Base-by-base conservation (phyloP, 2,329 filamentous ascomycete genomes). In the Raffaelea arxii region DNA sequence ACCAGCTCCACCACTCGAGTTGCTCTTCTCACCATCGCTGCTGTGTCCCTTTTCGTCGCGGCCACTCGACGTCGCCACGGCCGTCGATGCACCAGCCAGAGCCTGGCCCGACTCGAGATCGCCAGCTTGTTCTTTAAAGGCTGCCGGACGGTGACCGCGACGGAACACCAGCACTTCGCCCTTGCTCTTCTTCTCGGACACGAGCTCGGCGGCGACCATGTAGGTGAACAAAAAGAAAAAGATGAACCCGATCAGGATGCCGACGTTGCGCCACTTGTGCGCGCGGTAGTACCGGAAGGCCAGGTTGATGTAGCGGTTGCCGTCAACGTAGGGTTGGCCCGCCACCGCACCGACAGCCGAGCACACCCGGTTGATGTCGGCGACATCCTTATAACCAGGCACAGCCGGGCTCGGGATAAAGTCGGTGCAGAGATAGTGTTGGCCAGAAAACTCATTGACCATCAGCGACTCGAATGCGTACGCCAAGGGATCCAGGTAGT, bases 401-500 rank as follows among this genome's bases (percentile, higher is more conserved):
- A 68, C 30, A 7, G 4, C 21, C 0, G 55, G 42, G 43, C 51
- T 62, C 1, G 75, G 75, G 3, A 76, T 65, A 44, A 62, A 72
- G 24, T 62, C 49, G 18, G 61, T 63, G 56, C 75, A 78, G 1
- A 45, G 42, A 59, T 83, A 91, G 0, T 76, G 52, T 10, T 81
- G 76, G 49, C 69, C 65, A 55, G 80, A 66, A 58, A 94, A 94
- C 62, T 94, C 88, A 62, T 92, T 92, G 51, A 85, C 74, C 74
- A 90, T 82, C 23, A 92, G 70, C 0, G 80, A 70, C 60, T 94
- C 86, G 58, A 92, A 94, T 0, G 79, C 80, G 52, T 92, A 92
- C 2, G 77, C 78, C 14, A 92, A 73, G 2, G 86, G 85, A 49
- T 92, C 81, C 37, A 91, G 68, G 59, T 86, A 90, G 59, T 82